A percentile compares a stretch with the other conserved stretches of the same genome.
Conservation (phyloP, 495 filamentous ascomycete genomes). For the Hypoxylon cercidicola region DNA sequence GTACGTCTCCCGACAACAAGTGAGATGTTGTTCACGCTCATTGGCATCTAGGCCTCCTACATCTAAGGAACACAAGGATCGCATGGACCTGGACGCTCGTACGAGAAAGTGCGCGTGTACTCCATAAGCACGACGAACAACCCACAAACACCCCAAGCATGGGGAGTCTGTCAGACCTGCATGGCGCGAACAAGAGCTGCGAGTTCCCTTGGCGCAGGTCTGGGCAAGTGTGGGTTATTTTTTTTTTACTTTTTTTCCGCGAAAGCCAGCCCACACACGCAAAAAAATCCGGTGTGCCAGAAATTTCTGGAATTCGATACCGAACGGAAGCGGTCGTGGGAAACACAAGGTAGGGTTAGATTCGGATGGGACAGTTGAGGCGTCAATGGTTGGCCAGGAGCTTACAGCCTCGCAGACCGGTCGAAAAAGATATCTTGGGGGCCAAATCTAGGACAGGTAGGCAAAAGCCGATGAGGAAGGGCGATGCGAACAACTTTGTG, state of each 20-base stretch:
- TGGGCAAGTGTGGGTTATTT: not conserved
- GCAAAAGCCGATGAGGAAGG: conserved; percentile 9
- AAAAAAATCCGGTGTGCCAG: not conserved
- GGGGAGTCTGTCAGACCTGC: conserved; percentile 1
- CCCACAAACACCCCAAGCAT: not conserved
- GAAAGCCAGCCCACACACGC: conserved; percentile 1
- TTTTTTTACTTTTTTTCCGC: no score
- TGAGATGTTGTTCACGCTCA: no score
- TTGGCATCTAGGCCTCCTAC: no score
- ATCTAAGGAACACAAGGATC: no score
- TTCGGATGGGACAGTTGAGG: conserved; percentile 6
- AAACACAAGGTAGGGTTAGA: not conserved
- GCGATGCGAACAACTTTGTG: conserved; percentile 16
- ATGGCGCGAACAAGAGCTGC: not conserved
- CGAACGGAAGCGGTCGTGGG: not conserved
- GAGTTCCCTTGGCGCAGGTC: not conserved
- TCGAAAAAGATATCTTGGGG: conserved; percentile 16
- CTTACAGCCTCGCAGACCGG: conserved; percentile 11
- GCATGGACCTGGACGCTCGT: no score
- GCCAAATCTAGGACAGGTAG: conserved; percentile 10
- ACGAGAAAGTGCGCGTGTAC: no score
- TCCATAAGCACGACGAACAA: no score
- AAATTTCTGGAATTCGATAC: conserved; percentile 1
- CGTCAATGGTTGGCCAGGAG: not conserved
- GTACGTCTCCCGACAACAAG: no score